Conservation (phyloP, 228 moss, liverwort and hornwort species). For the Sphagnum magellanicum region DNA sequence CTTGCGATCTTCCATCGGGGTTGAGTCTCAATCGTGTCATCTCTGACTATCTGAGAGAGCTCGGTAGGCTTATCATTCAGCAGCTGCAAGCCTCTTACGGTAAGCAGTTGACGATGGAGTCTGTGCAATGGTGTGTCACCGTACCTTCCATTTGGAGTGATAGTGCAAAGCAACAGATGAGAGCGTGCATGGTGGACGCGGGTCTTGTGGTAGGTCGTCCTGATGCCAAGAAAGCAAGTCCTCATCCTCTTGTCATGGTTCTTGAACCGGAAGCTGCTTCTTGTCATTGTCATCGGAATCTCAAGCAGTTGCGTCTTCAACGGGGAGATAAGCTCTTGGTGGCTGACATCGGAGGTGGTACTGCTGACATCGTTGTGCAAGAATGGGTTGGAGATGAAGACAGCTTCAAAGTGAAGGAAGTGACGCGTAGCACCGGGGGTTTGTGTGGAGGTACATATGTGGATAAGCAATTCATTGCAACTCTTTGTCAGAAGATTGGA, state of each 20-base stretch:
- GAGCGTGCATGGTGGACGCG: constrained; percentile 14
- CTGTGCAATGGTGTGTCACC: constrained; percentile 37
- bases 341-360: constrained; percentile 56
- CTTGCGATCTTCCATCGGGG: background rate
- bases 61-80: constrained; percentile 12
- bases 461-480: constrained; percentile 33
- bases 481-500: constrained; percentile 21
- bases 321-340: constrained; percentile 34
- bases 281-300: constrained; percentile 17
- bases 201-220: constrained; percentile 10
- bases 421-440: constrained; percentile 19
- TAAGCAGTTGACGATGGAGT: constrained; percentile 12
- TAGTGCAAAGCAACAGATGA: constrained; percentile 28
- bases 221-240: background rate
- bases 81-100: constrained; percentile 1
- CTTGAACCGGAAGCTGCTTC: constrained; percentile 58
- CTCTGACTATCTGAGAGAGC: constrained; percentile 17
- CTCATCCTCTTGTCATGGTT: constrained; percentile 26
- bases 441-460: constrained; percentile 46
- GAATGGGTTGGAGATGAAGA: constrained; percentile 14
- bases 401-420: constrained; percentile 21
- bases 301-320: constrained; percentile 15
- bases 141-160: constrained; percentile 31
- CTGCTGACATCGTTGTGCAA: constrained; percentile 54
- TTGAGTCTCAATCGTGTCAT: constrained; percentile 9